Percentiles rank a stretch among this genome's conserved stretches.
phyloP scores from a whole-genome alignment of 768 basidiomycete genomes.

The Artomyces pyxidatus region DNA sequence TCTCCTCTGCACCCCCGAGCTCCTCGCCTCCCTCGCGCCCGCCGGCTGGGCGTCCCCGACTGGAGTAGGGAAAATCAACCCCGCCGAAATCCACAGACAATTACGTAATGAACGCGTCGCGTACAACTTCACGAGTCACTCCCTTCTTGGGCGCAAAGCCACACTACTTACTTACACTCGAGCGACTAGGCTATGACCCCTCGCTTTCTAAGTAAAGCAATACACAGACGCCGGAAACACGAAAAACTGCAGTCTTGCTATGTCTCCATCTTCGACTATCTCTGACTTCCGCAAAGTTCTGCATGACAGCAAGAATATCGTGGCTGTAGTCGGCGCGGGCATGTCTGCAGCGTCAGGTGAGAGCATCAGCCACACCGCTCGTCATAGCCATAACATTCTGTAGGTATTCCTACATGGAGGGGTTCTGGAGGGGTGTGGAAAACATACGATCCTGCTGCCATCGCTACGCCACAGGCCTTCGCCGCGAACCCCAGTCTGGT shows the following conservation, averaged over 20 bases:
- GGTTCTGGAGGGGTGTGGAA: constrained; percentile 10
- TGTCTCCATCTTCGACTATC: constrained; percentile 5
- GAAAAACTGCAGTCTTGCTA: no score
- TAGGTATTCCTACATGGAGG: constrained; percentile 23
- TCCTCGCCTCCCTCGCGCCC: constrained; percentile 28
- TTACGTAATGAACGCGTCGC: no score
- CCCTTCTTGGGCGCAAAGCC: no score
- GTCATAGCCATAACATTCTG: neutral
- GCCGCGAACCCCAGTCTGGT: constrained; percentile 4
- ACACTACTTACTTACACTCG: no score
- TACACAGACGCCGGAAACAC: no score
- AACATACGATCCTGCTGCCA: constrained; percentile 4
- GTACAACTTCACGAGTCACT: no score
- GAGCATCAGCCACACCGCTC: neutral
- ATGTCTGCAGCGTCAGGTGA: constrained; percentile 55
- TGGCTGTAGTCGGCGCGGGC: constrained; percentile 47
- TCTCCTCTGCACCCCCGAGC: constrained; percentile 36
- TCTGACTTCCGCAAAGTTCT: constrained; percentile 4
- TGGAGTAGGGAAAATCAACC: no score
- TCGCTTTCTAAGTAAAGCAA: no score
- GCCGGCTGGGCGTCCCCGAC: no score
- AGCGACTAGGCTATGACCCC: no score
- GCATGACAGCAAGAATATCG: constrained; percentile 24
- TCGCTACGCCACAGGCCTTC: constrained; percentile 7
- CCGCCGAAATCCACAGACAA: no score